Conservation (phyloP, 2,329 filamentous ascomycete species). For the Colletotrichum gigasporum region DNA sequence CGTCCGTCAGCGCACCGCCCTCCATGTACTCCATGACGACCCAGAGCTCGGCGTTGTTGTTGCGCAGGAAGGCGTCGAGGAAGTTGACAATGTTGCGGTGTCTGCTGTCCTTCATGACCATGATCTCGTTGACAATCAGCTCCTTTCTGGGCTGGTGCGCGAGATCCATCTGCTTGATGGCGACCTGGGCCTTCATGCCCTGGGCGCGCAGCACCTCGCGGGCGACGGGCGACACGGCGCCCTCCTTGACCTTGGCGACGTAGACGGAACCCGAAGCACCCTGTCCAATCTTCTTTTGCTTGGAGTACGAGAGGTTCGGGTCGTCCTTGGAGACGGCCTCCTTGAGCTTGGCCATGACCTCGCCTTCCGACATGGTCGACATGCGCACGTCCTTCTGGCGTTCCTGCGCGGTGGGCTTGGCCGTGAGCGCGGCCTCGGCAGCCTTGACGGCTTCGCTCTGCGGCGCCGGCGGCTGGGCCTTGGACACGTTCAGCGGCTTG, state of each 20-base stretch:
- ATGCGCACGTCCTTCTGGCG: constrained; percentile 94
- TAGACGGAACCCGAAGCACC: constrained; percentile 98
- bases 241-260: constrained; percentile 93
- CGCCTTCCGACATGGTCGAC: constrained; percentile 96
- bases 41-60: constrained; percentile 96
- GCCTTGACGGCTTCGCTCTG: constrained; percentile 81
- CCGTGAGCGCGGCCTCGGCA: constrained; percentile 87
- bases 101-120: constrained; percentile 99
- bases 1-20: constrained; percentile 94
- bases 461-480: constrained; percentile 60
- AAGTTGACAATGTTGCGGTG: constrained; percentile 99
- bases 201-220: constrained; percentile 81
- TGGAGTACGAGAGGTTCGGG: constrained; percentile 94
- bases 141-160: constrained; percentile 97
- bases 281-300: constrained; percentile 99
- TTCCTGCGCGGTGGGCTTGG: constrained; percentile 77
- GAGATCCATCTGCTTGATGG: constrained; percentile 99
- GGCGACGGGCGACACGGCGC: constrained; percentile 82
- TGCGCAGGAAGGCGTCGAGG: constrained; percentile 93
- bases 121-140: constrained; percentile 98
- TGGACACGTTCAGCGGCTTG: constrained; percentile 83
- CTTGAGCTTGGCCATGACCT: constrained; percentile 96
- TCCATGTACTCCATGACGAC: constrained; percentile 99
- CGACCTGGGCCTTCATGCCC: constrained; percentile 86
- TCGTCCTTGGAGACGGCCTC: constrained; percentile 96